Percentiles rank a stretch among this genome's conserved stretches.
These are phyloP conservation scores for Trichoderma lentiforme DNA, from an alignment of 2,329 filamentous ascomycete species.

Conservation along the genomic window DNA sequence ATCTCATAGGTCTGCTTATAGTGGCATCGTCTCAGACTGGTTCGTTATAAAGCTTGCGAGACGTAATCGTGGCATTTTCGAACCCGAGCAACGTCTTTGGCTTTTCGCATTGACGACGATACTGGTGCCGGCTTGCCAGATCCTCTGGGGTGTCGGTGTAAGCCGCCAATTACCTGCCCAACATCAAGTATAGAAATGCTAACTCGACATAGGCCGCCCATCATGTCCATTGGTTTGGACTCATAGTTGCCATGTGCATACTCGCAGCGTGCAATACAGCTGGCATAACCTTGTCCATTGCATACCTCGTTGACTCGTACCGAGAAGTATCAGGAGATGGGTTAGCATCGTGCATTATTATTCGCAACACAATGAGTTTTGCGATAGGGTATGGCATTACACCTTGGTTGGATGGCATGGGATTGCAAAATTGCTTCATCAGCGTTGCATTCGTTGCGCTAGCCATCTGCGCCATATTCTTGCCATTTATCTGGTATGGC, in stretches of 20 bases:
- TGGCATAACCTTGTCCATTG: slow-evolving; percentile 37
- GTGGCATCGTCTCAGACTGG: slow-evolving; percentile 29
- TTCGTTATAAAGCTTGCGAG: slow-evolving; percentile 38
- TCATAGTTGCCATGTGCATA: slow-evolving; percentile 39
- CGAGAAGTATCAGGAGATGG: slow-evolving; percentile 40
- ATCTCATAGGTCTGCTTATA: slow-evolving; percentile 18
- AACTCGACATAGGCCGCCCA: slow-evolving; percentile 28
- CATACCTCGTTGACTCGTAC: slow-evolving; percentile 42
- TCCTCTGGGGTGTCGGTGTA: slow-evolving; percentile 35
- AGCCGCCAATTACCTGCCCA: background rate
- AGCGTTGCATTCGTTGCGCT: slow-evolving; percentile 40
- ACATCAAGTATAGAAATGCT: background rate
- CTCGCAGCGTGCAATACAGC: slow-evolving; percentile 34
- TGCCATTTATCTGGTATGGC: slow-evolving; percentile 48
- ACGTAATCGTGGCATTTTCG: slow-evolving; percentile 40
- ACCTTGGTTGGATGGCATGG: slow-evolving; percentile 41
- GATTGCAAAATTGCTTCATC: slow-evolving; percentile 43
- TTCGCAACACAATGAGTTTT: slow-evolving; percentile 39
- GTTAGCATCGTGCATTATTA: slow-evolving; percentile 39
- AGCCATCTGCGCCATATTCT: slow-evolving; percentile 38
- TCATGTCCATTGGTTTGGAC: slow-evolving; percentile 41
- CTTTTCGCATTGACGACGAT: slow-evolving; percentile 33
- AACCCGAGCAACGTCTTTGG: slow-evolving; percentile 43
- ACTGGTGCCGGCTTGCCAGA: slow-evolving; percentile 28
- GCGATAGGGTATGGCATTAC: slow-evolving; percentile 41